Conservation (phyloP, 345 rosid species). For the Brassica rapa region DNA sequence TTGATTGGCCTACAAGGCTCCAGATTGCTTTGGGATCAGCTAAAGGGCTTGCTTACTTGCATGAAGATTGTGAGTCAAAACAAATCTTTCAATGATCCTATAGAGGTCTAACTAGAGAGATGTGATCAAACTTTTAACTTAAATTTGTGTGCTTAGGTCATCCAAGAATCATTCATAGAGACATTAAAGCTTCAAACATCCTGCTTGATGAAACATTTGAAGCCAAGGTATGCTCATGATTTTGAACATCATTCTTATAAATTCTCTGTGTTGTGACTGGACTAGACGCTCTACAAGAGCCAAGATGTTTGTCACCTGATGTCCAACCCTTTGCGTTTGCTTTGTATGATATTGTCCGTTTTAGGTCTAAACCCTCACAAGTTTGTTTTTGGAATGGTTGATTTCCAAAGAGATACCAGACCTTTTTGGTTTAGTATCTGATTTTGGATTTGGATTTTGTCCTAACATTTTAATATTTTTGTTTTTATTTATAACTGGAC, state of each 20-base stretch:
- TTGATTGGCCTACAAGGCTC: slow-evolving; percentile 83
- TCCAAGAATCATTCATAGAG: slow-evolving; percentile 87
- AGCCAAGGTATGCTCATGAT: slow-evolving; percentile 57
- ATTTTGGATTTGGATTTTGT: no score
- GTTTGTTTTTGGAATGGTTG: no score
- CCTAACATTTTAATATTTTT: not conserved
- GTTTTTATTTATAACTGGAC: not conserved
- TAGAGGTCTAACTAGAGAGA: not conserved
- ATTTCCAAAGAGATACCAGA: no score
- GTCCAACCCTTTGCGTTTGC: no score
- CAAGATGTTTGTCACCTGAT: no score
- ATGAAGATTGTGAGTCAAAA: slow-evolving; percentile 80
- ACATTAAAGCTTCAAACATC: slow-evolving; percentile 85
- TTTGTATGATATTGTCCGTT: no score
- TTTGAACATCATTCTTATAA: not conserved
- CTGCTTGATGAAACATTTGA: slow-evolving; percentile 71
- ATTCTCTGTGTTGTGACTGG: not conserved
- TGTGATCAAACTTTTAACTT: slow-evolving; percentile 3
- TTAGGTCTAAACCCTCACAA: no score
- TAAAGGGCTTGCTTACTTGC: slow-evolving; percentile 91
- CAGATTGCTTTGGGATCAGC: slow-evolving; percentile 89
- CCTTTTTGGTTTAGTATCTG: no score
- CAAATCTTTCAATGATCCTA: not conserved
- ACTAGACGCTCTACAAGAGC: no score
- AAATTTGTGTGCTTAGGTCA: slow-evolving; percentile 55